Evolutionary conservation across 2,329 filamentous ascomycete genomes (phyloP).

Genomic region (Cercospora nicotianae): DNA sequence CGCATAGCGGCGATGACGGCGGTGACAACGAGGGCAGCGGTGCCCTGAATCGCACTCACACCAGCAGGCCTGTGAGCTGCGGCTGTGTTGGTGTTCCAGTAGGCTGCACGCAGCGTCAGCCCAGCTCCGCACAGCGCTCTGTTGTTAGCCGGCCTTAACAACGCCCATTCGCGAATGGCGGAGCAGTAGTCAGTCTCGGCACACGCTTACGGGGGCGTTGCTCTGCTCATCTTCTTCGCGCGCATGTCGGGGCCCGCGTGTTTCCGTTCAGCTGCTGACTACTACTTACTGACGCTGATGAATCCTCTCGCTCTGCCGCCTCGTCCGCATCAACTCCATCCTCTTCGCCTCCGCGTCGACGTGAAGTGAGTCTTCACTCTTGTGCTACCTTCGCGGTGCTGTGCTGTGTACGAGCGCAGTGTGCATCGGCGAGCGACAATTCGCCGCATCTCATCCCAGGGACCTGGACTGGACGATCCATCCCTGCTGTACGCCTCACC

Average conservation of each 20-base stretch:
- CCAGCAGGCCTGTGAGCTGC: background rate
- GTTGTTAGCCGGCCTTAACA: background rate
- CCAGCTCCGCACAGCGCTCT: background rate
- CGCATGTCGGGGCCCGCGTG: background rate
- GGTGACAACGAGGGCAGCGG: background rate
- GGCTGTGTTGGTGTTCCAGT: background rate
- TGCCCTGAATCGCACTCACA: background rate
- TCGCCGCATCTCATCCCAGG: background rate
- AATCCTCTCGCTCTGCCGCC: background rate
- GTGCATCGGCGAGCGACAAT: background rate
- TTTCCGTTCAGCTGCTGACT: background rate
- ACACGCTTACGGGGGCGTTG: background rate
- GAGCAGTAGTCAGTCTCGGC: background rate
- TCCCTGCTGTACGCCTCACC: conserved; percentile 3
- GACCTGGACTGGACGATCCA: background rate
- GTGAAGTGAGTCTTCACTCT: background rate
- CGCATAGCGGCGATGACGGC: background rate
- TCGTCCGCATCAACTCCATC: background rate
- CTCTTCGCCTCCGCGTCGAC: background rate
- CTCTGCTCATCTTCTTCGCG: background rate
- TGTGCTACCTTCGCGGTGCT: background rate
- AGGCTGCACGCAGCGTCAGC: background rate
- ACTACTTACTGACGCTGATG: background rate
- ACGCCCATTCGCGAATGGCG: background rate
- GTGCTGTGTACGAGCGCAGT: background rate